phyloP scores from a whole-genome alignment of 306 rosid genomes.

The Lathyrus aphaca region DNA sequence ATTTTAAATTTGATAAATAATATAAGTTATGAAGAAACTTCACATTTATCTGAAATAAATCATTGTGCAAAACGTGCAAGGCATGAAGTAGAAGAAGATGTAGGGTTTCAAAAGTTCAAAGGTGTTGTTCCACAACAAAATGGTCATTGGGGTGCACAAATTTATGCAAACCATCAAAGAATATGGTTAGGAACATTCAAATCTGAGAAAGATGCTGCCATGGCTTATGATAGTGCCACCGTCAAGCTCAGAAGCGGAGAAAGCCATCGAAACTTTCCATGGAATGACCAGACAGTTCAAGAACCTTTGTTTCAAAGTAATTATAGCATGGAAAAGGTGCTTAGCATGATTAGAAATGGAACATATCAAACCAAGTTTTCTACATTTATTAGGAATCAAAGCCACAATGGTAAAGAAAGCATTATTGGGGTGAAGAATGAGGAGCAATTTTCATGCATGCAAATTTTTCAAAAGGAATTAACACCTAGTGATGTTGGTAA shows the following conservation, averaged over 20 bases:
- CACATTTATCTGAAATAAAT: conserved; percentile 3
- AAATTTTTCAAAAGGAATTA: conserved; percentile 76
- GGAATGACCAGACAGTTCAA: conserved; percentile 58
- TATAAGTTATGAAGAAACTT: background rate
- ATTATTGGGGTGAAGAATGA: conserved; percentile 30
- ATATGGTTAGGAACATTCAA: conserved; percentile 94
- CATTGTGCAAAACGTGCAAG: conserved; percentile 32
- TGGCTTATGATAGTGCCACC: conserved; percentile 84
- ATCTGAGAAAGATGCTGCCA: conserved; percentile 70
- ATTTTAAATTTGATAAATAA: background rate
- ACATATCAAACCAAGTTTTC: conserved; percentile 66
- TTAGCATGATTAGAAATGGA: conserved; percentile 81
- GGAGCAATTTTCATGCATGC: conserved; percentile 43
- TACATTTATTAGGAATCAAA: conserved; percentile 34
- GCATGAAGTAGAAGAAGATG: conserved; percentile 20
- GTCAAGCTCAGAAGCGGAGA: conserved; percentile 73
- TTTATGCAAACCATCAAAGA: conserved; percentile 81
- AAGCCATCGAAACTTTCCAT: conserved; percentile 68
- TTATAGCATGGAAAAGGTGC: conserved; percentile 48
- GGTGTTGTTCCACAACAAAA: conserved; percentile 85
- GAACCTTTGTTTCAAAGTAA: conserved; percentile 71
- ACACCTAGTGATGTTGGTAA: conserved; percentile 93
- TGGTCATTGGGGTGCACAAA: conserved; percentile 93
- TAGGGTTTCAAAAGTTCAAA: conserved; percentile 53
- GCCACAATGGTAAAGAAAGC: too few relatives aligned